Percentiles rank a stretch among this genome's conserved stretches.
Evolutionary conservation across 192 early-diverging fungal species (phyloP).

Genomic region (Allomyces macrogynus): DNA sequence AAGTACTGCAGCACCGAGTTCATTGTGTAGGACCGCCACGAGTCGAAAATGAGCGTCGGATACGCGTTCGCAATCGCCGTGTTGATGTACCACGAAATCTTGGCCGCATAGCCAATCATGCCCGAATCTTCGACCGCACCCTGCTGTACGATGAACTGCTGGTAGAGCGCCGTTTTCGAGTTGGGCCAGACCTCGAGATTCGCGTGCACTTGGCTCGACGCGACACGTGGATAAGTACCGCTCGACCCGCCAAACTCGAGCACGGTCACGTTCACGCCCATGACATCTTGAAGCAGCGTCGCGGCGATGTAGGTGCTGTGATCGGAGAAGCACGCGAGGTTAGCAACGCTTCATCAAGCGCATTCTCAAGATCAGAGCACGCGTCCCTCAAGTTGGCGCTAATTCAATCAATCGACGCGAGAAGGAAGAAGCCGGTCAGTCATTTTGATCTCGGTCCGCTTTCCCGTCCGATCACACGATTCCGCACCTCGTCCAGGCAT

Average conservation of each 20-base stretch:
- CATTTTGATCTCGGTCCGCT: no score
- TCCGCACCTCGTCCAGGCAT: background rate
- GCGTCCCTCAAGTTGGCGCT: background rate
- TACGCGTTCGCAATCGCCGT: background rate
- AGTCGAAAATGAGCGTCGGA: background rate
- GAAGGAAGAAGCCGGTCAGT: no score
- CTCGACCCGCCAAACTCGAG: background rate
- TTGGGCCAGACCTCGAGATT: background rate
- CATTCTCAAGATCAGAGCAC: no score
- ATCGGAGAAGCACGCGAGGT: no score
- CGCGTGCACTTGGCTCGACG: background rate
- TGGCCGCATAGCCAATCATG: background rate
- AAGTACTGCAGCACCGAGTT: background rate
- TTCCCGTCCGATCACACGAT: no score
- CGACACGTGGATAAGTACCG: background rate
- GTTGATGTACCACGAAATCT: background rate
- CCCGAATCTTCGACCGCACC: background rate
- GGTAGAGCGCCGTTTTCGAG: background rate
- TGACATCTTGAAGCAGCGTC: background rate
- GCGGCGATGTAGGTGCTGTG: background rate
- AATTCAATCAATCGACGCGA: no score
- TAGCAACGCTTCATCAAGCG: no score
- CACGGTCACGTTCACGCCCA: background rate
- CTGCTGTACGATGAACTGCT: background rate
- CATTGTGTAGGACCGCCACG: background rate